Evolutionary conservation across 2,329 filamentous ascomycete genomes (phyloP).

Genomic region (Ophiocordyceps australis): DNA sequence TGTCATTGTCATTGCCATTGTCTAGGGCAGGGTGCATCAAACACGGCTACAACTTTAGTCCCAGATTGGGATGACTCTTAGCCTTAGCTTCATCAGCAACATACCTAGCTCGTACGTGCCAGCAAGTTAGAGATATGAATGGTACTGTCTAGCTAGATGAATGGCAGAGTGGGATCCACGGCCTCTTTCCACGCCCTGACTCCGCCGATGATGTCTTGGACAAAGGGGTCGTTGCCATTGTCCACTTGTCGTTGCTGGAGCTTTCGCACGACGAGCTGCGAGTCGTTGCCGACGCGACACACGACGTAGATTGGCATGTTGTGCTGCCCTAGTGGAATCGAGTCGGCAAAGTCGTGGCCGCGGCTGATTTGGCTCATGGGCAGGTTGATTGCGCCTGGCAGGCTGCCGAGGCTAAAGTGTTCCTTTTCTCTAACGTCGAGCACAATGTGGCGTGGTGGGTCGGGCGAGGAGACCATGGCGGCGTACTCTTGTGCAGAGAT

Average conservation of each 20-base stretch:
- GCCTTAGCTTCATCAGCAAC: too few species aligned
- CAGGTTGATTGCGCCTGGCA: conserved; percentile 61
- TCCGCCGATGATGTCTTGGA: conserved; percentile 56
- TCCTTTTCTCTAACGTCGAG: conserved; percentile 74
- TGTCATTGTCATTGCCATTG: too few species aligned
- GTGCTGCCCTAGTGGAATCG: background rate
- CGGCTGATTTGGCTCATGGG: conserved; percentile 38
- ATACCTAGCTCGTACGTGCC: too few species aligned
- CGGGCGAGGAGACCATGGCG: conserved; percentile 4
- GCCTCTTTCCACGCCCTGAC: conserved; percentile 53
- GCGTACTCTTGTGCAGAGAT: conserved; percentile 46
- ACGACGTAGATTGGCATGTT: conserved; percentile 49
- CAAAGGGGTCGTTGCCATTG: conserved; percentile 30
- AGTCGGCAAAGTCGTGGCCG: conserved; percentile 7
- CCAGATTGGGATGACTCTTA: too few species aligned
- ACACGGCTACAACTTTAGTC: too few species aligned
- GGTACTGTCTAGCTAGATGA: conserved; percentile 23
- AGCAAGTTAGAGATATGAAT: too few species aligned
- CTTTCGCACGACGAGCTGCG: conserved; percentile 48
- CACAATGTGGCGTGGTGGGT: conserved; percentile 38
- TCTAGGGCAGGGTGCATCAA: too few species aligned
- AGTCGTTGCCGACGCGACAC: conserved; percentile 63
- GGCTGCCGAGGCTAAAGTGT: conserved; percentile 63
- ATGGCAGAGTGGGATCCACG: conserved; percentile 41
- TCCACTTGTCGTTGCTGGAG: conserved; percentile 43